Conservation (phyloP, 495 filamentous ascomycete species). For the Hyaloscypha hepaticicola region DNA sequence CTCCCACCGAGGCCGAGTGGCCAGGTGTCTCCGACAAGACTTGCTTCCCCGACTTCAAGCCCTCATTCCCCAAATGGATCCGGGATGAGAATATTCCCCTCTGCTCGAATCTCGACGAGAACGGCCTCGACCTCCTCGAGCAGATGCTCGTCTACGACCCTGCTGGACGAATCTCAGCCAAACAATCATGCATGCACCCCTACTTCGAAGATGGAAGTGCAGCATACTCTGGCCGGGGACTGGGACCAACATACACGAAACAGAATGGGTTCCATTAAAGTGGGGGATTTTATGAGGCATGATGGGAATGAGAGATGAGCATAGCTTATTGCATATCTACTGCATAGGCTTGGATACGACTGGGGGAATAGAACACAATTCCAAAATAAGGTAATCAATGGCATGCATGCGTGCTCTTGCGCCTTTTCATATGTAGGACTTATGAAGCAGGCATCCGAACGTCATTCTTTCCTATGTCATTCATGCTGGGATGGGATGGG, state of each 20-base stretch:
- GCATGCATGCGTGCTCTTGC: constrained; percentile 2
- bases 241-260: constrained; percentile 35
- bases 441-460: neutral
- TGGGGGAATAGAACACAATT: neutral
- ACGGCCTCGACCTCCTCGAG: constrained; percentile 88
- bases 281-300: neutral
- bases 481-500: constrained; percentile 7
- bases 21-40: constrained; percentile 74
- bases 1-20: constrained; percentile 85
- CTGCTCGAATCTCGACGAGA: constrained; percentile 60
- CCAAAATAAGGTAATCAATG: constrained; percentile 9
- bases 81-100: constrained; percentile 60
- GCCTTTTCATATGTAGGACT: constrained; percentile 2
- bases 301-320: constrained; percentile 21
- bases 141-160: constrained; percentile 92
- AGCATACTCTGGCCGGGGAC: constrained; percentile 36
- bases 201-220: constrained; percentile 76
- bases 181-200: constrained; percentile 88
- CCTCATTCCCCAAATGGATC: constrained; percentile 93
- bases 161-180: constrained; percentile 88
- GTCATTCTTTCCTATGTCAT: constrained; percentile 16
- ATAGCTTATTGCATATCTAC: constrained; percentile 28
- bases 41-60: constrained; percentile 95
- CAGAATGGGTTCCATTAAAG: constrained; percentile 37
- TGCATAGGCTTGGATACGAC: constrained; percentile 28